These are phyloP conservation scores for Magnolia officinalis DNA, from an alignment of 164 flowering plant genomes.

Conservation along the genomic window DNA sequence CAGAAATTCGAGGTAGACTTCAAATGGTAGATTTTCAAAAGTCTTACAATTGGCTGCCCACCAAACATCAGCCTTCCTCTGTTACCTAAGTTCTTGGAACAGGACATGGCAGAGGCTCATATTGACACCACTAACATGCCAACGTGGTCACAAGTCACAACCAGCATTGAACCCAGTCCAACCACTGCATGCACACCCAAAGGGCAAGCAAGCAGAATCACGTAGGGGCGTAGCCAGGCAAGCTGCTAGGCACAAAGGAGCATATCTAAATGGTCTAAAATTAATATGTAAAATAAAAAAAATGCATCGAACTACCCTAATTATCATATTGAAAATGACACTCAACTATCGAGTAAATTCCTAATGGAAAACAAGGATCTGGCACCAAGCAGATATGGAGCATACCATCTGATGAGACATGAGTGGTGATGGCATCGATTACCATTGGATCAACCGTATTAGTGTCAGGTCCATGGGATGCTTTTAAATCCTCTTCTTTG, in stretches of 20 bases:
- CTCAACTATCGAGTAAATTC: neutral
- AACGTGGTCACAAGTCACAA: neutral
- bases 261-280: neutral
- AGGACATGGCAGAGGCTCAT: too few relatives aligned
- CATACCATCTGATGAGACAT: conserved; percentile 59
- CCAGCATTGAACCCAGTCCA: neutral
- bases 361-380: neutral
- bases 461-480: conserved; percentile 48
- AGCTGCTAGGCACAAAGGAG: neutral
- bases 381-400: neutral
- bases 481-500: conserved; percentile 81
- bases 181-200: neutral
- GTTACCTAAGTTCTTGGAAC: too few relatives aligned
- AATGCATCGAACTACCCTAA: neutral
- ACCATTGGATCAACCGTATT: conserved; percentile 71
- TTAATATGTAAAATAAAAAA: neutral
- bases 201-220: neutral
- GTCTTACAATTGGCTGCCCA: too few relatives aligned
- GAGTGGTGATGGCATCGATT: conserved; percentile 43
- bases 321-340: neutral
- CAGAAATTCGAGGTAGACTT: too few relatives aligned
- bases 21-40: too few relatives aligned
- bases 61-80: too few relatives aligned
- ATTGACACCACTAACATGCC: too few relatives aligned
- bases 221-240: neutral